Evolutionary conservation across 2,329 filamentous ascomycete species (phyloP), one percentile per base, ranked within the genome.

Genomic region (Penicillium sp.): DNA sequence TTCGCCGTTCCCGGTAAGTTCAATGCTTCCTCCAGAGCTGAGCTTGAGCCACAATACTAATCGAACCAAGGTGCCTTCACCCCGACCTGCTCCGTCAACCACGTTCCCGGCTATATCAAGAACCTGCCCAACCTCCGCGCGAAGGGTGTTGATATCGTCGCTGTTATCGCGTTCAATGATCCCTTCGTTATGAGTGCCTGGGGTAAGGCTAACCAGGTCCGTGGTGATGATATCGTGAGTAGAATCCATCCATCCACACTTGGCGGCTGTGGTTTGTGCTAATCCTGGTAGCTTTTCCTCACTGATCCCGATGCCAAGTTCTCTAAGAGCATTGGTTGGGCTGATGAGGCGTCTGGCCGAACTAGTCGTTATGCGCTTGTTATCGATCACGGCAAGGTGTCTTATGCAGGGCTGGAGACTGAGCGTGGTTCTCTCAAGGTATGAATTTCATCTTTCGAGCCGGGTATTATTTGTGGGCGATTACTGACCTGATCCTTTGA

Each of bases 131-230:
- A 84, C 61, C 77, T 95, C 69, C 84, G 84, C 74, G 75, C 77
- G 67, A 91, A 91, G 78, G 88, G 87, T 49, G 86, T 93, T 50
- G 88, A 95, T 70, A 72, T 87, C 52, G 81, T 95, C 59, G 80
- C 88, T 50, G 82, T 92, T 59, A 82, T 93, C 65, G 87, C 88
- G 33, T 85, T 76, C 75, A 95, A 95, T 69, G 89, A 95, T 70
- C 76, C 84, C 44, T 93, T 79, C 64, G 89, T 95, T 66, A 92
- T 92, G 88, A 84, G 83, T 59, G 88, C 87, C 16, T 92, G 88
- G 88, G 86, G 83, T 71, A 95, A 95, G 79, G 88, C 89, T 58
- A 92, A 95, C 70, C 77, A 80, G 35, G 77, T 91, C 62, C 84
- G 81, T 64, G 82, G 84, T 54, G 83, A 92, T 61, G 78, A 80